These are phyloP conservation scores for Linum trigynum DNA, from an alignment of 345 rosid genomes.

Conservation along the genomic window DNA sequence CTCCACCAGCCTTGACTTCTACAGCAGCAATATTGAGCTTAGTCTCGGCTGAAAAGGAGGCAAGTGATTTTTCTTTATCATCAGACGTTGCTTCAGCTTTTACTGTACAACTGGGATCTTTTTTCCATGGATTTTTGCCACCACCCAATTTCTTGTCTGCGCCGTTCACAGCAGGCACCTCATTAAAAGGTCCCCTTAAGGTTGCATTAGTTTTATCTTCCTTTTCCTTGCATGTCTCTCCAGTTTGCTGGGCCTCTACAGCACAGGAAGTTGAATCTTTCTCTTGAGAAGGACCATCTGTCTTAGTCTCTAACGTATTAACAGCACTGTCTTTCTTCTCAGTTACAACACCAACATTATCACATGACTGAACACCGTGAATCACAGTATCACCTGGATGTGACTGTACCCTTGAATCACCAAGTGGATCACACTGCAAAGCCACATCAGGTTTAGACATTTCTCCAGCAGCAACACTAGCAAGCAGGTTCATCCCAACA, in stretches of 20 bases:
- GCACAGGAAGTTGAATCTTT: not conserved
- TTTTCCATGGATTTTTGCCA: not conserved
- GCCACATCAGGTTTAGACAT: not conserved
- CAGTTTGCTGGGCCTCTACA: not conserved
- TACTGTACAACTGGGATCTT: not conserved
- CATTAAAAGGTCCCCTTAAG: not conserved
- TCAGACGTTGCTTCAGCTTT: not conserved
- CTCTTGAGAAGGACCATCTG: not conserved
- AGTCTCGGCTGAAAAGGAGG: not conserved
- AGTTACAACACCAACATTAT: not conserved
- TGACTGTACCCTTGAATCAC: not conserved
- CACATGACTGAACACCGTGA: not conserved
- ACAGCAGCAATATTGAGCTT: not conserved
- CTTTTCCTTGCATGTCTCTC: not conserved
- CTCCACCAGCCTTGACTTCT: not conserved
- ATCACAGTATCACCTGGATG: not conserved
- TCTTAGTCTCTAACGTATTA: not conserved
- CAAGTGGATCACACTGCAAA: not conserved
- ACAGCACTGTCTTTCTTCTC: not conserved
- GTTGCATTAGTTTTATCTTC: not conserved
- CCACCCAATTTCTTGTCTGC: not conserved
- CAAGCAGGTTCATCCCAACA: conserved; percentile 12
- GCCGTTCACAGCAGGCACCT: not conserved
- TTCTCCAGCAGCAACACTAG: conserved; percentile 13
- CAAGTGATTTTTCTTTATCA: not conserved